Evolutionary conservation across 805 yeast genomes (phyloP), one percentile per base, ranked within the genome.

Genomic region (Metschnikowia vanudenii): DNA sequence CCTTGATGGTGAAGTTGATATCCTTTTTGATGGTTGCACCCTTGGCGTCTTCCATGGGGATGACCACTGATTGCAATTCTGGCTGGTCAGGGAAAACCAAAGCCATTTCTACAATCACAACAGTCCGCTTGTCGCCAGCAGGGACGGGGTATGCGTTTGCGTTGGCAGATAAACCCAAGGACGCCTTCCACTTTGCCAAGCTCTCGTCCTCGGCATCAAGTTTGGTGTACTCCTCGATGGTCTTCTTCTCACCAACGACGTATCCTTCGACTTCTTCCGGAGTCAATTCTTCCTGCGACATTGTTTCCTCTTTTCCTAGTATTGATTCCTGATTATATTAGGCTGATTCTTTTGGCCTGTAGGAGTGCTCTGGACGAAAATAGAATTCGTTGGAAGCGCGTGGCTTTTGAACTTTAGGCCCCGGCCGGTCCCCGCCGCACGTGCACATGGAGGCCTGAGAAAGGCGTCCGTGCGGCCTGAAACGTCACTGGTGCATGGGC

Each of bases 181-280:
- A 86, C 47, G 82, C 87, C 65, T 91, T 91, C 97, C 97, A 90
- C 65, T 87, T 88, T 51, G 85, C 87, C 52, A 90, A 74, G 14
- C 95, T 85, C 66, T 88, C 96, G 63, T 90, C 97, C 57, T 89
- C 86, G 11, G 92, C 92, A 62, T 90, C 97, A 55, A 90, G 68
- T 46, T 83, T 77, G 45, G 84, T 80, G 66, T 90, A 90, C 62
- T 90, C 96, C 36, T 80, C 89, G 35, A 90, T 77, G 14, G 95
- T 85, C 61, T 89, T 89, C 71, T 90, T 74, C 62, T 81, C 79
- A 34, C 80, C 78, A 18, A 80, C 82, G 43, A 73, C 77, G 72
- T 84, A 86, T 8, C 84, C 85, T 51, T 81, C 81, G 38, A 75
- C 79, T 44, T 74, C 69, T 60, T 83, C 88, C 13, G 87, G 85